phyloP scores from a whole-genome alignment of 257 asterid species.

The Thymus quinquecostatus region DNA sequence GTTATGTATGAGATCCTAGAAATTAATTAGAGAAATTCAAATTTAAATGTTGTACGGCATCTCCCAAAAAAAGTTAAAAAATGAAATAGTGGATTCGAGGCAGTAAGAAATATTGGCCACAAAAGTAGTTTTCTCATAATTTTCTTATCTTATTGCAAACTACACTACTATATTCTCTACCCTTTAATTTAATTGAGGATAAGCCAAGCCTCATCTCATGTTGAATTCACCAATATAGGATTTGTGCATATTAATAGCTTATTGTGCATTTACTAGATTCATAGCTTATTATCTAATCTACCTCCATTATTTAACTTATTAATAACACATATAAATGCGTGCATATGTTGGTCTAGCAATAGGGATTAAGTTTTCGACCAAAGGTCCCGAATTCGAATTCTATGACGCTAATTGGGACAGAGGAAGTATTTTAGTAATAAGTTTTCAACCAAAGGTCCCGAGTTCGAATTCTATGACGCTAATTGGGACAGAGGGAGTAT shows the following conservation, averaged over 20 bases:
- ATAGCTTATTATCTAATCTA: not conserved
- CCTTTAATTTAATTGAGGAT: slow-evolving; percentile 42
- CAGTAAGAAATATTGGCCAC: slow-evolving; percentile 42
- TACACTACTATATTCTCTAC: slow-evolving; percentile 11
- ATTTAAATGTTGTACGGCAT: not conserved
- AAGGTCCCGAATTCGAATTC: too few species aligned
- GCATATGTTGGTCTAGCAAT: too few species aligned
- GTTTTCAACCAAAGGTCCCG: too few species aligned
- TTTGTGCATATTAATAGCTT: not conserved
- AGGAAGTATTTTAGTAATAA: too few species aligned
- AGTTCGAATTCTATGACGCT: too few species aligned
- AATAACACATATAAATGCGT: too few species aligned
- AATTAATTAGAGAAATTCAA: not conserved
- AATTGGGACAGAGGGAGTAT: too few species aligned
- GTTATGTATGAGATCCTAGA: not conserved
- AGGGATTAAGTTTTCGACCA: too few species aligned
- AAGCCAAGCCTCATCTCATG: slow-evolving; percentile 19
- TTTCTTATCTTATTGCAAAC: slow-evolving; percentile 41
- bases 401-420: too few species aligned
- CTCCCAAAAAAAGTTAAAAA: not conserved
- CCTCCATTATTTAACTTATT: not conserved
- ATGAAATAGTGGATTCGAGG: not conserved
- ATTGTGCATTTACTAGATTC: not conserved
- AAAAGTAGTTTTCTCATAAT: slow-evolving; percentile 28
- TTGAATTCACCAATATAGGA: not conserved